These are phyloP conservation scores for Trichoderma aggressivum DNA, from an alignment of 2,329 filamentous ascomycete genomes.

Conservation along the genomic window DNA sequence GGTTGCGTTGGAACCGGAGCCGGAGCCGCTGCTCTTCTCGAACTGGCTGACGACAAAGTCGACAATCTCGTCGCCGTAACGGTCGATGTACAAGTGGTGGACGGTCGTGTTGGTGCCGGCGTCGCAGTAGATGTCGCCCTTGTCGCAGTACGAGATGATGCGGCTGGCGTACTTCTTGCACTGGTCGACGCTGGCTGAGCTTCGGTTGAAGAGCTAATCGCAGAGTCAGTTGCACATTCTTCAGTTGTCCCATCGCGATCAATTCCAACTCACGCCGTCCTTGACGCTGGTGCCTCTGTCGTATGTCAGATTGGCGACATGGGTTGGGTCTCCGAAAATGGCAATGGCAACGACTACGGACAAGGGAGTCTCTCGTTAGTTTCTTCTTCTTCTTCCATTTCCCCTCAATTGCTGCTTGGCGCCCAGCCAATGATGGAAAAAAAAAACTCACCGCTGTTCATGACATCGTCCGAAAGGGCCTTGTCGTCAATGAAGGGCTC, in stretches of 20 bases:
- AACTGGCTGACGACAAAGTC: constrained; percentile 37
- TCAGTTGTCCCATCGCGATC: not conserved
- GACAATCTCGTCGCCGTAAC: constrained; percentile 35
- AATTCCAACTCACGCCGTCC: constrained; percentile 35
- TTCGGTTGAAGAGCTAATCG: constrained; percentile 32
- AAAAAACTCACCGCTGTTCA: constrained; percentile 33
- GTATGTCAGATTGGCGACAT: constrained; percentile 36
- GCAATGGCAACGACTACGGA: constrained; percentile 39
- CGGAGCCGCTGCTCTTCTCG: constrained; percentile 21
- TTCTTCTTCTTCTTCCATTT: not conserved
- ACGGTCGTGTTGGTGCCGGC: constrained; percentile 28
- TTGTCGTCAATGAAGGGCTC: constrained; percentile 26
- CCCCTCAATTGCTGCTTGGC: not conserved
- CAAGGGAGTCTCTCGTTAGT: not conserved
- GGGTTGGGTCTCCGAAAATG: constrained; percentile 42
- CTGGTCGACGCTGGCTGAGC: constrained; percentile 27
- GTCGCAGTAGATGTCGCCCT: constrained; percentile 41
- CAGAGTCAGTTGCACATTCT: not conserved
- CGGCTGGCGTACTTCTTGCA: constrained; percentile 37
- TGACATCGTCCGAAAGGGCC: constrained; percentile 28
- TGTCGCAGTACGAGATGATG: constrained; percentile 42
- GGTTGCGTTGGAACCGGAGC: constrained; percentile 9
- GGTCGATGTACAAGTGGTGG: constrained; percentile 36
- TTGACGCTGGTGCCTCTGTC: constrained; percentile 36
- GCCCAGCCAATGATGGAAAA: not conserved